Conservation (phyloP, 805 yeast genomes). For the Cyberlindnera veronae region DNA sequence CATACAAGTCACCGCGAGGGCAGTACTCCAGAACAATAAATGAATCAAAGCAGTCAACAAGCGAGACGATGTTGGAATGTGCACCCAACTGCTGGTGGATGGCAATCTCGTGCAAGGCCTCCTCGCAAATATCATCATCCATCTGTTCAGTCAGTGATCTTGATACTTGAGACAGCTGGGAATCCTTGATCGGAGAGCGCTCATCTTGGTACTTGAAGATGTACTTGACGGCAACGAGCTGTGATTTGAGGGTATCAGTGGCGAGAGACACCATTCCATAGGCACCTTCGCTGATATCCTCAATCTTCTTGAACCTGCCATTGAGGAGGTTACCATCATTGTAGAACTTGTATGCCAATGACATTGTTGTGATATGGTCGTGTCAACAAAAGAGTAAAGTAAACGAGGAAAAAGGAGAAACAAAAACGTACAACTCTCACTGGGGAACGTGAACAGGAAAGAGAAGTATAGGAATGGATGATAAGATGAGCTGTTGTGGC, state of each 20-base stretch:
- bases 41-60: slow-evolving; percentile 64
- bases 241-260: slow-evolving; percentile 50
- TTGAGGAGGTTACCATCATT: slow-evolving; percentile 51
- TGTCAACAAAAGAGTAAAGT: background rate
- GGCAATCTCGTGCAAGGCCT: slow-evolving; percentile 65
- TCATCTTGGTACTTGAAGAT: slow-evolving; percentile 56
- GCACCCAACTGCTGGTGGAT: slow-evolving; percentile 60
- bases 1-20: slow-evolving; percentile 82
- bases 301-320: slow-evolving; percentile 61
- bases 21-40: slow-evolving; percentile 77
- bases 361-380: slow-evolving; percentile 4
- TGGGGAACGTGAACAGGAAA: background rate
- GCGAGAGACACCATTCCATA: slow-evolving; percentile 91
- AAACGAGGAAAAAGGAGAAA: background rate
- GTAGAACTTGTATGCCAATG: slow-evolving; percentile 33
- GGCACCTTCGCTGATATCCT: slow-evolving; percentile 85
- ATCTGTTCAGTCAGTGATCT: slow-evolving; percentile 25
- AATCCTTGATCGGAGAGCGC: slow-evolving; percentile 27
- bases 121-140: slow-evolving; percentile 44
- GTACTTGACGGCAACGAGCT: slow-evolving; percentile 81
- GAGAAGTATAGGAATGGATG: too few species aligned
- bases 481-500: too few species aligned
- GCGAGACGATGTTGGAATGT: slow-evolving; percentile 55
- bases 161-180: slow-evolving; percentile 30
- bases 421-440: too few species aligned